These are phyloP conservation scores for Umbelopsis sp. DNA, from an alignment of 371 early-diverging fungal species.

Conservation along the genomic window DNA sequence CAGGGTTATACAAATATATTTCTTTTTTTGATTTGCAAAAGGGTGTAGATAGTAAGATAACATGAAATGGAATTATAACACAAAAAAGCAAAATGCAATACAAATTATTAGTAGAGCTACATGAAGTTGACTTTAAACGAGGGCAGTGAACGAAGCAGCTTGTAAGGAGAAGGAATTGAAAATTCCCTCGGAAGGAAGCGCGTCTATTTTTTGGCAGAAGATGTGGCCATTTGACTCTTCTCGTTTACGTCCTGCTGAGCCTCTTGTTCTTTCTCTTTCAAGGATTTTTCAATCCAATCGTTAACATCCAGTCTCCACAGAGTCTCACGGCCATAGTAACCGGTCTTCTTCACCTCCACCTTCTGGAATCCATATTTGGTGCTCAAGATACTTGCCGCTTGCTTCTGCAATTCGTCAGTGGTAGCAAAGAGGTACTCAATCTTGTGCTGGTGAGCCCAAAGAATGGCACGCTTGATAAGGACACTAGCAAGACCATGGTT, in stretches of 20 bases:
- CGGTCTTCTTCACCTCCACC: slow-evolving; percentile 33
- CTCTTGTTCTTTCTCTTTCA: slow-evolving; percentile 23
- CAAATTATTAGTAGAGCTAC: too few relatives aligned
- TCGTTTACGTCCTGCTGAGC: background rate
- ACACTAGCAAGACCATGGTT: slow-evolving; percentile 50
- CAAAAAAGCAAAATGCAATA: too few relatives aligned
- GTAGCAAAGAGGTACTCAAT: slow-evolving; percentile 54
- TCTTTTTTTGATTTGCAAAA: too few relatives aligned
- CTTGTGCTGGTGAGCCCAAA: slow-evolving; percentile 51
- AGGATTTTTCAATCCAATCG: slow-evolving; percentile 48
- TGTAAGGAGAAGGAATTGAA: too few relatives aligned
- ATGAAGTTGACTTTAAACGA: too few relatives aligned
- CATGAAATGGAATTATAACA: too few relatives aligned
- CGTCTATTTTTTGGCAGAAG: too few relatives aligned
- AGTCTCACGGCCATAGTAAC: slow-evolving; percentile 32
- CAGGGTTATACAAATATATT: too few relatives aligned
- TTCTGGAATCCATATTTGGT: slow-evolving; percentile 45
- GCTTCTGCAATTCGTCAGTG: slow-evolving; percentile 41
- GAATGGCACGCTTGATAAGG: slow-evolving; percentile 47
- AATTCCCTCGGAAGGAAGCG: too few relatives aligned
- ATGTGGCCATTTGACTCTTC: too few relatives aligned
- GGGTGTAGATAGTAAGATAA: too few relatives aligned
- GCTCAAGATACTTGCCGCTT: slow-evolving; percentile 35
- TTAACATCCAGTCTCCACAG: slow-evolving; percentile 50
- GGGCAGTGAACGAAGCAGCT: too few relatives aligned